A percentile compares a stretch with the other conserved stretches of the same genome.
Evolutionary conservation across 2,329 filamentous ascomycete genomes (phyloP).

Genomic region (Magnaporthiopsis poae): DNA sequence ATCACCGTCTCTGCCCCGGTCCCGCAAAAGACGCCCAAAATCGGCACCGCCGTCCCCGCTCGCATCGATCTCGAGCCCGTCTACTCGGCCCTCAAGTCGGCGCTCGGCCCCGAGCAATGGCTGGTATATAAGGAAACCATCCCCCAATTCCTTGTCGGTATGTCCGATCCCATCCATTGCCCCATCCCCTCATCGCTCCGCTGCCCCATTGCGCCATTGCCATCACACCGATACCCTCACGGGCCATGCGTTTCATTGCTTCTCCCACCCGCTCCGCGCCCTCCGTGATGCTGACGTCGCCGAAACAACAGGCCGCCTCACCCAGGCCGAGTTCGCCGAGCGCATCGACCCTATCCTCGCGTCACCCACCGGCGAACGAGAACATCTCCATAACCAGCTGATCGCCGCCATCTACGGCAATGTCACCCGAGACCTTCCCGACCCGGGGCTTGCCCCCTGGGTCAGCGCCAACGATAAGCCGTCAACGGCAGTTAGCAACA

Average conservation of each 20-base stretch:
- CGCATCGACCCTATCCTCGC: slow-evolving; percentile 51
- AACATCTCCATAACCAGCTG: slow-evolving; percentile 59
- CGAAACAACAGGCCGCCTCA: slow-evolving; percentile 55
- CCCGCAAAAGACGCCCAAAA: slow-evolving; percentile 44
- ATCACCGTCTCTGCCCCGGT: slow-evolving; percentile 43
- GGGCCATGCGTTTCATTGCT: neutral
- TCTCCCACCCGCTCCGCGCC: neutral
- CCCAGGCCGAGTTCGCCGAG: slow-evolving; percentile 50
- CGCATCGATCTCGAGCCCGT: slow-evolving; percentile 59
- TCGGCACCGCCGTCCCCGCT: slow-evolving; percentile 52
- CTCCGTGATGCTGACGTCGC: slow-evolving; percentile 52
- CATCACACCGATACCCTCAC: neutral
- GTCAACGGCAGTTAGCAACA: slow-evolving; percentile 43
- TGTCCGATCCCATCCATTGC: slow-evolving; percentile 14
- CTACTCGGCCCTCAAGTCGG: slow-evolving; percentile 51
- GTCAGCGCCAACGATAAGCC: slow-evolving; percentile 64
- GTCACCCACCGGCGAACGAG: slow-evolving; percentile 47
- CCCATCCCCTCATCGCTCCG: no score
- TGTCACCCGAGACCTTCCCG: slow-evolving; percentile 59
- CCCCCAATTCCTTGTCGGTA: slow-evolving; percentile 55
- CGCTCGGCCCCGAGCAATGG: slow-evolving; percentile 54
- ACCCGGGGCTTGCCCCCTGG: slow-evolving; percentile 58
- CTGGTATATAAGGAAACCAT: slow-evolving; percentile 53
- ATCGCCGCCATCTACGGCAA: slow-evolving; percentile 58
- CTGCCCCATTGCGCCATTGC: neutral